phyloP scores from a whole-genome alignment of 805 yeast species.

The Candida wancherniae region DNA sequence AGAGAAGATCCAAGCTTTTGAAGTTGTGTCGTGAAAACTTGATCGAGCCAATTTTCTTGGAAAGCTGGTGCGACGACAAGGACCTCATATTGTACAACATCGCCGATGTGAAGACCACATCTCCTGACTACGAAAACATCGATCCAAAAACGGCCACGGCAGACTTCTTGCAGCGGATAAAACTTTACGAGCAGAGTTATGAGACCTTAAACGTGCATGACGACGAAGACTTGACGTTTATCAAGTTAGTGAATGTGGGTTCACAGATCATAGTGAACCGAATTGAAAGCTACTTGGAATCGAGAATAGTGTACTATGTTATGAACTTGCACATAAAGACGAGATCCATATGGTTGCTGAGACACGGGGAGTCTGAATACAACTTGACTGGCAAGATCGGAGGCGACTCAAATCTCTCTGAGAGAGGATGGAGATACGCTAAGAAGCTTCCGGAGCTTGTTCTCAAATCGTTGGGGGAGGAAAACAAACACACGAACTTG shows the following conservation, averaged over 20 bases:
- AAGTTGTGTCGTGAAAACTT: conserved; percentile 56
- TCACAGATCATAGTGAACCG: conserved; percentile 83
- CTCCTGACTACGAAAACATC: conserved; percentile 71
- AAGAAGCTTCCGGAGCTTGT: conserved; percentile 74
- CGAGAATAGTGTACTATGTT: conserved; percentile 89
- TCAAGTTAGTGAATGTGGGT: conserved; percentile 82
- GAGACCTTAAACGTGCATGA: conserved; percentile 61
- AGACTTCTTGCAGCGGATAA: conserved; percentile 72
- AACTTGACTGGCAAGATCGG: conserved; percentile 94
- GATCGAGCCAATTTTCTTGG: conserved; percentile 88
- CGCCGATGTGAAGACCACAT: conserved; percentile 77
- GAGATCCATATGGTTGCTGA: conserved; percentile 84
- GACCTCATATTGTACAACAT: conserved; percentile 75
- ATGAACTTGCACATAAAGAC: conserved; percentile 95
- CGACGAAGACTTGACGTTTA: conserved; percentile 70
- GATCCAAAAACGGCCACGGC: conserved; percentile 67
- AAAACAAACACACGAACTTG: conserved; percentile 47
- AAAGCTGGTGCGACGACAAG: conserved; percentile 84
- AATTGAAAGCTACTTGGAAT: conserved; percentile 83
- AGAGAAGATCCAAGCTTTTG: conserved; percentile 62
- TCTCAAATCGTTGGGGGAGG: conserved; percentile 56
- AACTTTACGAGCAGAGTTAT: conserved; percentile 67
- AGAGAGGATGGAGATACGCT: conserved; percentile 82
- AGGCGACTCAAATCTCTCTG: conserved; percentile 84
- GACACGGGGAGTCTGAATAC: conserved; percentile 94